These are phyloP conservation scores for Kwoniella newhampshirensis DNA, from an alignment of 768 basidiomycete species.

Conservation along the genomic window DNA sequence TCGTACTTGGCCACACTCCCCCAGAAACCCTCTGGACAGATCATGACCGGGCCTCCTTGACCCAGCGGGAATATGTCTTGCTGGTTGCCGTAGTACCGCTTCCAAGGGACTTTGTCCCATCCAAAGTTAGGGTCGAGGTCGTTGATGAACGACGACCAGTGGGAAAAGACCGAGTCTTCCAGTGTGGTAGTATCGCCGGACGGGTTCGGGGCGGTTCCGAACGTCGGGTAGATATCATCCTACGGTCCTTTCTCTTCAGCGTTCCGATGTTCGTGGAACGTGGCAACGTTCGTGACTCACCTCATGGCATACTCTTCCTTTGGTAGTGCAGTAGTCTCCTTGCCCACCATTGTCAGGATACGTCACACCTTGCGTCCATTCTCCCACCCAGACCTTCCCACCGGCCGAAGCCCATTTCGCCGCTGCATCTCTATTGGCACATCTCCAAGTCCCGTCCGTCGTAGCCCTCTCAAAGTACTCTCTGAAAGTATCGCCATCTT, in stretches of 20 bases:
- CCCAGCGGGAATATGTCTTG: slow-evolving; percentile 22
- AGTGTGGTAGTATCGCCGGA: slow-evolving; percentile 1
- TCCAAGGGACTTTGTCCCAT: too few species aligned
- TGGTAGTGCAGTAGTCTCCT: slow-evolving; percentile 26
- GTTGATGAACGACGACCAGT: slow-evolving; percentile 39
- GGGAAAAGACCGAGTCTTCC: slow-evolving; percentile 20
- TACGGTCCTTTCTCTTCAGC: slow-evolving; percentile 3
- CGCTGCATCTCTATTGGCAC: slow-evolving; percentile 36
- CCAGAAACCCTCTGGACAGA: slow-evolving; percentile 35
- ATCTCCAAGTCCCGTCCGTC: slow-evolving; percentile 43
- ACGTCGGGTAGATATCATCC: slow-evolving; percentile 45
- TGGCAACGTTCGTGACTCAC: slow-evolving; percentile 17
- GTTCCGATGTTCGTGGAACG: background rate
- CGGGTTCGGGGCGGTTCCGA: slow-evolving; percentile 20
- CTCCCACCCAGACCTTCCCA: slow-evolving; percentile 47
- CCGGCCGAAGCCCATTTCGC: slow-evolving; percentile 25
- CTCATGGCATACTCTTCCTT: slow-evolving; percentile 48
- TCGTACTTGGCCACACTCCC: slow-evolving; percentile 33
- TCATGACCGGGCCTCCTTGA: slow-evolving; percentile 12
- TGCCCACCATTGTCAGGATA: slow-evolving; percentile 31
- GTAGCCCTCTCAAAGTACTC: slow-evolving; percentile 32
- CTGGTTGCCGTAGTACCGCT: slow-evolving; percentile 7
- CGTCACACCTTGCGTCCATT: slow-evolving; percentile 38
- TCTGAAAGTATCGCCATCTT: slow-evolving; percentile 26
- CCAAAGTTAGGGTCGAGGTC: slow-evolving; percentile 41